These are phyloP conservation scores for Ceratocystis variospora DNA, from an alignment of 2,329 filamentous ascomycete species.

Conservation along the genomic window DNA sequence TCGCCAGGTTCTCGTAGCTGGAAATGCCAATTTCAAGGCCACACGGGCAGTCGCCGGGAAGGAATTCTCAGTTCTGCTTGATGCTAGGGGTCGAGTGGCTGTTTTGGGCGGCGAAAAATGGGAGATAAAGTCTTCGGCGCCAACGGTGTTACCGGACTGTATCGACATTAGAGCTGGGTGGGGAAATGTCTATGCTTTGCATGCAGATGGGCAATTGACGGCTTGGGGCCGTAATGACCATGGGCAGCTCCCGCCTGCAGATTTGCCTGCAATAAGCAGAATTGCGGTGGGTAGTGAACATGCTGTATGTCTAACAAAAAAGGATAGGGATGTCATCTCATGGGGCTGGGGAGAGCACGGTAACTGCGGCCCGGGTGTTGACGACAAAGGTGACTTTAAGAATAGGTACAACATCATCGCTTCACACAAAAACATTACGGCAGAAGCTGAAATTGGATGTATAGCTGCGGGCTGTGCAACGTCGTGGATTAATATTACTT, in stretches of 20 bases:
- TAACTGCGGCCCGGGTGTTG: slow-evolving; percentile 65
- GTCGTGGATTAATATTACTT: slow-evolving; percentile 54
- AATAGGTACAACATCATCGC: slow-evolving; percentile 55
- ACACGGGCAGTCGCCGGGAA: slow-evolving; percentile 60
- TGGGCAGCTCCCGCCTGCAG: slow-evolving; percentile 57
- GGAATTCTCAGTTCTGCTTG: slow-evolving; percentile 56
- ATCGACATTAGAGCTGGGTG: slow-evolving; percentile 63
- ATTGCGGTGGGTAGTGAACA: slow-evolving; percentile 89
- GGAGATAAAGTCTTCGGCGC: slow-evolving; percentile 45
- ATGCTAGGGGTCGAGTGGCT: slow-evolving; percentile 40
- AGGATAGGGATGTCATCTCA: slow-evolving; percentile 52
- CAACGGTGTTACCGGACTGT: slow-evolving; percentile 42
- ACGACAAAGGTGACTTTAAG: slow-evolving; percentile 49
- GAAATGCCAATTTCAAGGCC: slow-evolving; percentile 43
- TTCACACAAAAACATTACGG: slow-evolving; percentile 40
- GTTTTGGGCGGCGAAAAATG: slow-evolving; percentile 68
- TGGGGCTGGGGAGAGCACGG: slow-evolving; percentile 99
- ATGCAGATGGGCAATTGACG: slow-evolving; percentile 43
- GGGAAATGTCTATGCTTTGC: slow-evolving; percentile 64
- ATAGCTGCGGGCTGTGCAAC: slow-evolving; percentile 85
- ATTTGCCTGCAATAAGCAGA: slow-evolving; percentile 42
- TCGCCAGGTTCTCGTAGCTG: slow-evolving; percentile 39
- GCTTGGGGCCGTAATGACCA: slow-evolving; percentile 80
- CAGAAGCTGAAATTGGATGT: slow-evolving; percentile 38
- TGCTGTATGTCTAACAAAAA: slow-evolving; percentile 52